Percentiles rank a stretch among this genome's conserved stretches.
Evolutionary conservation across 2,329 filamentous ascomycete species (phyloP).

Genomic region (Cercospora sesami): DNA sequence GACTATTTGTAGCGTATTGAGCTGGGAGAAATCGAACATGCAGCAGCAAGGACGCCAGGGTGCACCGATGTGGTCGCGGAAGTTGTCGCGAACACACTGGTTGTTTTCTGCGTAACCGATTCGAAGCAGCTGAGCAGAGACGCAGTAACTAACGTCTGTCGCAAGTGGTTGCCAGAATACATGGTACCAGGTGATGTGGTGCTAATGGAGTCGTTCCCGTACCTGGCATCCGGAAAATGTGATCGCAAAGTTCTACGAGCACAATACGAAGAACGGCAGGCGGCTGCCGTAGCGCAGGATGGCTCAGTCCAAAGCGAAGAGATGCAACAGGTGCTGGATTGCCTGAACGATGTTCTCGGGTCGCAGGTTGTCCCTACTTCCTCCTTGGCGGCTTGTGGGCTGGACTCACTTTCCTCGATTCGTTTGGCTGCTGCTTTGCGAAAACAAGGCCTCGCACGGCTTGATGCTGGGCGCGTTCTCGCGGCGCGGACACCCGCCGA

Average conservation of each 20-base stretch:
- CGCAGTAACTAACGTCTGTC: constrained; percentile 61
- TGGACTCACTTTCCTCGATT: constrained; percentile 68
- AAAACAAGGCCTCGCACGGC: constrained; percentile 50
- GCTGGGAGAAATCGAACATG: constrained; percentile 64
- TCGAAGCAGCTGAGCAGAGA: constrained; percentile 36
- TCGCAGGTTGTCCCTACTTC: constrained; percentile 34
- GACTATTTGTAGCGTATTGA: constrained; percentile 56
- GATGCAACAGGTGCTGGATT: constrained; percentile 18
- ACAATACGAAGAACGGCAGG: constrained; percentile 49
- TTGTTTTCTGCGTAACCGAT: constrained; percentile 69
- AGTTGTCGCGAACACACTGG: constrained; percentile 67
- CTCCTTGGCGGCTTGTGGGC: constrained; percentile 55
- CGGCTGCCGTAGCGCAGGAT: constrained; percentile 33
- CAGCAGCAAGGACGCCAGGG: constrained; percentile 59
- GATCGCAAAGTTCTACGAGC: constrained; percentile 66
- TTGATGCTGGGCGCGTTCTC: constrained; percentile 64
- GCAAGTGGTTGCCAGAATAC: constrained; percentile 73
- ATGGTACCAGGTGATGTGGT: constrained; percentile 80
- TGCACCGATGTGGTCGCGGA: constrained; percentile 67
- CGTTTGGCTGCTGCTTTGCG: constrained; percentile 65
- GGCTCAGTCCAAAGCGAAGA: constrained; percentile 5
- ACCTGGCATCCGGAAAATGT: constrained; percentile 79
- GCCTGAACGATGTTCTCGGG: constrained; percentile 29
- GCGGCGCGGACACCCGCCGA: constrained; percentile 51
- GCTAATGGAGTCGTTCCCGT: constrained; percentile 64